Base-by-base conservation (phyloP, 441 rosid genomes). In the Oxalis stricta region DNA sequence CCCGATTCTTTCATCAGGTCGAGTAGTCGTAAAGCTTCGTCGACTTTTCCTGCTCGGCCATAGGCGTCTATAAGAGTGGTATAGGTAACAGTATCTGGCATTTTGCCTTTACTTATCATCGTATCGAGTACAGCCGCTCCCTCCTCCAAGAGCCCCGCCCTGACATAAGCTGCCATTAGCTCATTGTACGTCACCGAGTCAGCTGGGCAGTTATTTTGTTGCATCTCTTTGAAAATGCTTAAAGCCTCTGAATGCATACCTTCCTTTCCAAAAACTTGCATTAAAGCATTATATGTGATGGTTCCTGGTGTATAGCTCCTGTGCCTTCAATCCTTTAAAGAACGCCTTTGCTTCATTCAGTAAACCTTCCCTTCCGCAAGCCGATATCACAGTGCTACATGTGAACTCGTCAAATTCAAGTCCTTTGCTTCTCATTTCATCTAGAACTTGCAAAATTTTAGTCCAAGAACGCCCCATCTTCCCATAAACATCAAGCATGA, bases 401-500 rank as follows among this genome's bases (percentile, higher is more conserved):
- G 97, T 84, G 41, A 88, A 88, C 39, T 88, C 95, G 58, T 84
- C 93, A 36, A 70, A 79, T 13, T 54, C 48, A 36, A 84, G 66
- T 17, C 86, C 74, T 55, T 53, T 61, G 60, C 55, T 60, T 64
- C 61, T 73, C 66, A 87, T 80, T 56, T 81, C 94, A 37, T 76
- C 79, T 59, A 87, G 44, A 29, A 87, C 70, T 2, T 32, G 37
- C 10, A 78, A 56, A 67, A 82, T 79, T 16, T 65, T 75, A 11
- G 54, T 31, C 84, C 89, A 79, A 4, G 96, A 86, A 13, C 84
- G 55, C 33, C 97, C 95, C 95, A 76, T 81, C 57, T 66, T 78
- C 50, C 97, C 94, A 38, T 69, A 81, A 61, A 75, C 95, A 69
- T 83, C 87, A n/a, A 84, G 84, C 76, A 84, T 68, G 43, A 84